A percentile compares a stretch with the other conserved stretches of the same genome.
Conservation (phyloP, 2,329 filamentous ascomycete species). For the Aspergillus pseudonomiae region DNA sequence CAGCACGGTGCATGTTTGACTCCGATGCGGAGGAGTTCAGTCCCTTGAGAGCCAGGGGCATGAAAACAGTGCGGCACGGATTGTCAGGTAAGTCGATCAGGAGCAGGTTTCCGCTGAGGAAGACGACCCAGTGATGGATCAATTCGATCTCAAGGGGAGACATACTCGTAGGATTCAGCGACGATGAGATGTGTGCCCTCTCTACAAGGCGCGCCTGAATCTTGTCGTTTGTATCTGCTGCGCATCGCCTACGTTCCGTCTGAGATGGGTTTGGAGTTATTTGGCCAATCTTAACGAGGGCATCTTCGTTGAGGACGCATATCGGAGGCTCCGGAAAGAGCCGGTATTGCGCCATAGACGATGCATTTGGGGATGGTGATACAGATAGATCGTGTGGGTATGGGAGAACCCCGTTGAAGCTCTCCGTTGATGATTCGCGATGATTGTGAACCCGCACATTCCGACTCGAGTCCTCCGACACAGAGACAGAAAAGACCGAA, state of each 20-base stretch:
- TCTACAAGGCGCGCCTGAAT: too few species aligned
- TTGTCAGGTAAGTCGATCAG: conserved; percentile 34
- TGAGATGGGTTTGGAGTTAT: background rate
- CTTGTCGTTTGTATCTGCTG: background rate
- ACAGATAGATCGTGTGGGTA: background rate
- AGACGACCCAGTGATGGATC: conserved; percentile 34
- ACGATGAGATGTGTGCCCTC: background rate
- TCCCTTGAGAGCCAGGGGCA: conserved; percentile 21
- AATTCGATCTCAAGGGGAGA: conserved; percentile 25
- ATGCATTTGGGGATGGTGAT: background rate
- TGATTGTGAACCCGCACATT: background rate
- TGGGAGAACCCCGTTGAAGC: background rate
- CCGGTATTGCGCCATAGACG: background rate
- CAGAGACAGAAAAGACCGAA: conserved; percentile 24
- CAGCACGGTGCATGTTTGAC: conserved; percentile 30
- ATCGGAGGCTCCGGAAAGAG: background rate
- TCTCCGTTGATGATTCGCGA: background rate
- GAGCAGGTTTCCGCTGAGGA: conserved; percentile 33
- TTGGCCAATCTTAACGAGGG: background rate
- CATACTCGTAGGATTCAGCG: conserved; percentile 16
- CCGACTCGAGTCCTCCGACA: background rate
- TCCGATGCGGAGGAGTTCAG: conserved; percentile 5
- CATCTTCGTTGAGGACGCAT: background rate
- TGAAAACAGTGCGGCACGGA: conserved; percentile 32
- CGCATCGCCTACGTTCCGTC: background rate